phyloP scores from a whole-genome alignment of 805 yeast species.

The Ogataea methanolica region DNA sequence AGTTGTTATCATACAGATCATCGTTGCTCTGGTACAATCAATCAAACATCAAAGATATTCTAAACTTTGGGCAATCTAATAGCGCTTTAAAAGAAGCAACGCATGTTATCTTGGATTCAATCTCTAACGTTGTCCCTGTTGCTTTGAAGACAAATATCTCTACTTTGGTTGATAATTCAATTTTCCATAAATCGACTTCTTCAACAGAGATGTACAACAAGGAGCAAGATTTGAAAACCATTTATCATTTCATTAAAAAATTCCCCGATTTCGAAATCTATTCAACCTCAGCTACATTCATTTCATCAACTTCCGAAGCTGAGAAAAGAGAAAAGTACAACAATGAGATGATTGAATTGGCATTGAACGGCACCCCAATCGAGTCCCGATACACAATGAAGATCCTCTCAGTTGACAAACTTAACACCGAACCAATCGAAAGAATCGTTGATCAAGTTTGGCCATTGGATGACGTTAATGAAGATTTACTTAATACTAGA shows the following conservation, averaged over 20 bases:
- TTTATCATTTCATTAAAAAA: constrained; percentile 52
- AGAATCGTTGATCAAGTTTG: constrained; percentile 38
- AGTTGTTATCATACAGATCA: constrained; percentile 56
- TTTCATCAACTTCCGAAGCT: neutral
- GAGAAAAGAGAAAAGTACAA: constrained; percentile 32
- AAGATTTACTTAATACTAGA: constrained; percentile 45
- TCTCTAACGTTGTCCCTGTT: constrained; percentile 58
- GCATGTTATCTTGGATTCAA: constrained; percentile 51
- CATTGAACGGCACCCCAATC: constrained; percentile 46
- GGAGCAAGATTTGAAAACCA: constrained; percentile 48
- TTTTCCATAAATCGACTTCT: neutral
- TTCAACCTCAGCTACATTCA: too few relatives aligned
- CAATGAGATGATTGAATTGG: constrained; percentile 42
- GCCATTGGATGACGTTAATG: constrained; percentile 42
- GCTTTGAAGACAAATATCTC: constrained; percentile 58
- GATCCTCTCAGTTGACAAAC: constrained; percentile 22
- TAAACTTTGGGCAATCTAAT: constrained; percentile 36
- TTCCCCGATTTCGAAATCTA: constrained; percentile 35
- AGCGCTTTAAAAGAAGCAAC: constrained; percentile 34
- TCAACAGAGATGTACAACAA: constrained; percentile 5
- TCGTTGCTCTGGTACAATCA: constrained; percentile 60
- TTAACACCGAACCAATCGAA: constrained; percentile 25
- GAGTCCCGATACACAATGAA: constrained; percentile 66
- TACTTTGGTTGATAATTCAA: constrained; percentile 34
- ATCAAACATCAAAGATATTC: constrained; percentile 52